Conservation (phyloP, 805 yeast species). For the Metschnikowia sp. region DNA sequence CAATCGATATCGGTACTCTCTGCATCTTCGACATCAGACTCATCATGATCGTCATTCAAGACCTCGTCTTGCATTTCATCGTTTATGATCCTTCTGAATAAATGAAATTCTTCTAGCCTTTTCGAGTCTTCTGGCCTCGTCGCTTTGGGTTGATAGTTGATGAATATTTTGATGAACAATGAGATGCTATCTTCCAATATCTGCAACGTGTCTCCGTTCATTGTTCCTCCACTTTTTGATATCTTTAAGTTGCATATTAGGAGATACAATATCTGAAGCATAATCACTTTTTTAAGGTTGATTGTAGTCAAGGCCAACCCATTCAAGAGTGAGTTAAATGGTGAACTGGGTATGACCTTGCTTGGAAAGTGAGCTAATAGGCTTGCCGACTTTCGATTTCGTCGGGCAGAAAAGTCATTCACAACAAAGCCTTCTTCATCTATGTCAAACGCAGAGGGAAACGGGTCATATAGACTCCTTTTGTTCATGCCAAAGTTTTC, state of each 20-base stretch:
- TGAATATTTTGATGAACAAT: slow-evolving; percentile 35
- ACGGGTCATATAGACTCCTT: slow-evolving; percentile 1
- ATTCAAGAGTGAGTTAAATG: slow-evolving; percentile 40
- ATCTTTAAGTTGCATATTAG: slow-evolving; percentile 39
- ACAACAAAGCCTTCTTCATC: slow-evolving; percentile 46
- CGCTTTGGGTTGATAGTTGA: slow-evolving; percentile 33
- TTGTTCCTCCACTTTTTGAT: slow-evolving; percentile 25
- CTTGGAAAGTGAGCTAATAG: slow-evolving; percentile 6
- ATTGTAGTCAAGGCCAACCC: slow-evolving; percentile 43
- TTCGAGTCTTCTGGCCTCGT: slow-evolving; percentile 17
- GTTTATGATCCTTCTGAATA: slow-evolving; percentile 36
- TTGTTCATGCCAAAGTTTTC: not conserved
- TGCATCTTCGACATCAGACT: slow-evolving; percentile 29
- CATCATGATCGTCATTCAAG: slow-evolving; percentile 25
- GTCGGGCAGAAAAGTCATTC: slow-evolving; percentile 40
- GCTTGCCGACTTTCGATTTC: slow-evolving; percentile 20
- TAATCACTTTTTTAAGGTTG: slow-evolving; percentile 40
- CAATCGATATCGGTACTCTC: slow-evolving; percentile 39
- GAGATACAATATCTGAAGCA: slow-evolving; percentile 41
- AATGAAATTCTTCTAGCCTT: slow-evolving; percentile 31
- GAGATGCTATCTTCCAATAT: slow-evolving; percentile 23
- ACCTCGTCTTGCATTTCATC: slow-evolving; percentile 40
- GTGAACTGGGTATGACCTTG: slow-evolving; percentile 32
- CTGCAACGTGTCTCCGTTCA: slow-evolving; percentile 15
- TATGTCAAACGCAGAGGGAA: slow-evolving; percentile 30